Base-by-base conservation (phyloP, 306 rosid species). In the Crotalaria pallida region DNA sequence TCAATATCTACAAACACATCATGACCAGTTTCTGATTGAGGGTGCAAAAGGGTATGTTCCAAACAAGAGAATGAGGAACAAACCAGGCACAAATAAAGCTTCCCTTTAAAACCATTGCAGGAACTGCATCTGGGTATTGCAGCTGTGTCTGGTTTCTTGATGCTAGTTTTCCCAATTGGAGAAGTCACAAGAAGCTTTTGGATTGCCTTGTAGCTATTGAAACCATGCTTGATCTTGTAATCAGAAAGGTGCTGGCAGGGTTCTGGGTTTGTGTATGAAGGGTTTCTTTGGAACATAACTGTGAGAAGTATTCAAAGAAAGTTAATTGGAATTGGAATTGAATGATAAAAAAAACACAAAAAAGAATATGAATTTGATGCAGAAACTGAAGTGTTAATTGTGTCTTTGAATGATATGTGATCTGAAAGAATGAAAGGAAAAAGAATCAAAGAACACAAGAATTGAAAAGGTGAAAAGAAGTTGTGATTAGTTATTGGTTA, bases 181-280 rank as follows among this genome's bases (percentile, higher is more conserved):
- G 87, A 56, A 21, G 82, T 85, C 43, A 63, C 84, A 63, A 92
- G 79, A 68, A 69, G 80, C 50, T 86, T 86, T 66, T 86, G 92
- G 56, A 92, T 73, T 9, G 91, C 83, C 70, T 85, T 92, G 75
- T 86, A 92, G 80, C 88, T 91, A 74, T 55, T 80, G 57, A 83
- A 63, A 19, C 95, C 91, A 50, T 86, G 82, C 45, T 84, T 88
- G 79, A 84, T 89, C 91, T 89, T 92, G 86, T 86, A 88, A 71
- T 85, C 96, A 69, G 73, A 81, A 15, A 89, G 96, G 71, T 92
- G 98, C 40, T 80, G 73, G 80, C 98, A 92, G 23, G 86, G 88
- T 78, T 81, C 81, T 77, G 87, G 96, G 81, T 81, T 89, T 70
- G 92, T 48, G 89, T 79, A 82, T 22, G 76, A 33, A 75, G 88